A percentile compares a stretch with the other conserved stretches of the same genome.
Evolutionary conservation across 2,329 filamentous ascomycete species (phyloP).

Genomic region (Tolypocladium album): DNA sequence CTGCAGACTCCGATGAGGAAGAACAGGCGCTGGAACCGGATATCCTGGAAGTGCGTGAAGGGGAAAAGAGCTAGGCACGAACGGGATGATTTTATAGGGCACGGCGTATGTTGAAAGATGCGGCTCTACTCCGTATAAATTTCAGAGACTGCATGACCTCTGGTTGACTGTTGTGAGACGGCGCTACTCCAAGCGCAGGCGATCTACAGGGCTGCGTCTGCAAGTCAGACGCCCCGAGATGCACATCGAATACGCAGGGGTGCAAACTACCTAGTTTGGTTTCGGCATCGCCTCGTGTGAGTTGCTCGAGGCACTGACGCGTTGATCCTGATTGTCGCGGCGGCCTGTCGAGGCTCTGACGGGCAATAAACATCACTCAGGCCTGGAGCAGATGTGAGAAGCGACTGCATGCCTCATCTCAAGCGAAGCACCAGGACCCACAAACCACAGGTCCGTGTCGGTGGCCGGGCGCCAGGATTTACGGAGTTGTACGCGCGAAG

Average conservation of each 20-base stretch:
- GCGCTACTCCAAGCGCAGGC: background rate
- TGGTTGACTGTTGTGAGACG: background rate
- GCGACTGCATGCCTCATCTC: background rate
- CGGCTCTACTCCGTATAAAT: background rate
- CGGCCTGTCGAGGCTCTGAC: background rate
- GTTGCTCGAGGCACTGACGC: background rate
- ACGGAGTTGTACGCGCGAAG: background rate
- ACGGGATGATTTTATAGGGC: background rate
- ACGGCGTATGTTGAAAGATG: background rate
- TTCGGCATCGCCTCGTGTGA: background rate
- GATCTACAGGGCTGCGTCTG: conserved; percentile 2
- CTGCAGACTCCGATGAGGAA: conserved; percentile 17
- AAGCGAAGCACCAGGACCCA: background rate
- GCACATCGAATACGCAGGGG: background rate
- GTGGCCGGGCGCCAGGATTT: background rate
- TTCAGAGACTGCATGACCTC: background rate
- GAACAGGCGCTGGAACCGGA: conserved; percentile 21
- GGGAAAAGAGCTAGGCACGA: conserved; percentile 8
- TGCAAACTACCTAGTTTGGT: background rate
- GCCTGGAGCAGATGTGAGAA: background rate
- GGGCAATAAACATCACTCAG: background rate
- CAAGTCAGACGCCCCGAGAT: background rate
- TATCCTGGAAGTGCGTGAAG: conserved; percentile 24
- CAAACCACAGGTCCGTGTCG: background rate
- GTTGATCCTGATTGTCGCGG: background rate